Base-by-base conservation (phyloP, 2,329 filamentous ascomycete species). In the Malbranchea zuffiana region DNA sequence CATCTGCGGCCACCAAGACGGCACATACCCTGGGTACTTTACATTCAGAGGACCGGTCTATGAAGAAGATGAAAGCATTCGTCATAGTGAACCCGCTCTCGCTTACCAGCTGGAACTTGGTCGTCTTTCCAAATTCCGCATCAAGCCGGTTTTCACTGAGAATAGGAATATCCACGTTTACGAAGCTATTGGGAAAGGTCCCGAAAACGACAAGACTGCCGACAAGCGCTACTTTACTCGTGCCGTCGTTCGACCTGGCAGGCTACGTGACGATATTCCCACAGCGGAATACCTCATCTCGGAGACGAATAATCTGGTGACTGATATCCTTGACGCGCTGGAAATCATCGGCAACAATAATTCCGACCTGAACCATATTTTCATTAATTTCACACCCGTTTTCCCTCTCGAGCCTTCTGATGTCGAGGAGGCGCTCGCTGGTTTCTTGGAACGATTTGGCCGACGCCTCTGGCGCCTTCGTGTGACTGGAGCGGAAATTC, bases 151-250 rank as follows among this genome's bases (percentile, higher is more conserved):
- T 35, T 98, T 98, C 67, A 96, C 90, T 0, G 87, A 96, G 65
- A 98, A 98, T 71, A 82, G 92, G 57, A 96, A 93, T 65, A 95
- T 98, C 47, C 90, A 98, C 69, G 87, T 98, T 42, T 98, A 96
- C 65, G 87, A 96, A 70, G 90, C 84, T 48, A 69, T 93, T 52
- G 90, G 90, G 56, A 98, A 95, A 71, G 82, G 82, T 33, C 82
- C 87, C 25, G 87, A 95, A 58, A 87, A 83, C 39, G 90, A 98
- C 65, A 67, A 66, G 49, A 58, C 63, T 16, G 54, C 65, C 39
- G 65, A 68, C 51, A 95, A 95, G 76, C 82, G 90, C 50, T 98
- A 96, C 74, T 98, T 98, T 61, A 90, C 90, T 34, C 85, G 90
- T 61, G 88, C 88, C 42, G 84, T 95, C 32, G 92, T 98, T 48